Evolutionary conservation across 352 stramenopile species (phyloP).

Genomic region (Pythium periplocum): DNA sequence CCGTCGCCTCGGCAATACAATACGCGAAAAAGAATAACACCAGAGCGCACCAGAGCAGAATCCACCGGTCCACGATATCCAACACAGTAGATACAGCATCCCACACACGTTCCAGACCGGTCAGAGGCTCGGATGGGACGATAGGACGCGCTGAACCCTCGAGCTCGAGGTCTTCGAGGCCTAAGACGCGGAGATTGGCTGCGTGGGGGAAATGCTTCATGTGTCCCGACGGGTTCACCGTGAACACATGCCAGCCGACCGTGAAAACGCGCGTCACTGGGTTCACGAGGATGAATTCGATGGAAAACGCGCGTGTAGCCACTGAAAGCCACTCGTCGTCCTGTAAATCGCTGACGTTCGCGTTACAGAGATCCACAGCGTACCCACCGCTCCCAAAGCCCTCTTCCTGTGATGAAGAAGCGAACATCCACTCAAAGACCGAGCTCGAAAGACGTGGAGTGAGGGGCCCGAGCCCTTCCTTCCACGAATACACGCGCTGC

Average conservation of each 20-base stretch:
- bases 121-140: too few species aligned
- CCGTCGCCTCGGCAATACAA: constrained; percentile 63
- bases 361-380: constrained; percentile 64
- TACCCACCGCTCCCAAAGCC: constrained; percentile 68
- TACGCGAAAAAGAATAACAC: constrained; percentile 80
- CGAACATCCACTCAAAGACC: constrained; percentile 34
- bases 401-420: constrained; percentile 24
- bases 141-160: constrained; percentile 1
- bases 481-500: constrained; percentile 55
- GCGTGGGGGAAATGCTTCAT: constrained; percentile 79
- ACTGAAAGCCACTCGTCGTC: constrained; percentile 72
- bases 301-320: constrained; percentile 70
- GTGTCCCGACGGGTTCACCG: constrained; percentile 71
- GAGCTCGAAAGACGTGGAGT: constrained; percentile 56
- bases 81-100: neutral
- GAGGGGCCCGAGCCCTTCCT: constrained; percentile 51
- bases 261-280: constrained; percentile 85
- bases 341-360: constrained; percentile 53
- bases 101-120: constrained; percentile 1
- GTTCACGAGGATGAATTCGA: constrained; percentile 87
- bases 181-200: constrained; percentile 73
- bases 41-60: constrained; percentile 62
- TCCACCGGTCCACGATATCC: constrained; percentile 39
- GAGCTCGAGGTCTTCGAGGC: constrained; percentile 55
- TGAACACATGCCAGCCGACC: constrained; percentile 80